Base-by-base conservation (phyloP, 371 early-diverging fungal genomes). In the Nematocida major region DNA sequence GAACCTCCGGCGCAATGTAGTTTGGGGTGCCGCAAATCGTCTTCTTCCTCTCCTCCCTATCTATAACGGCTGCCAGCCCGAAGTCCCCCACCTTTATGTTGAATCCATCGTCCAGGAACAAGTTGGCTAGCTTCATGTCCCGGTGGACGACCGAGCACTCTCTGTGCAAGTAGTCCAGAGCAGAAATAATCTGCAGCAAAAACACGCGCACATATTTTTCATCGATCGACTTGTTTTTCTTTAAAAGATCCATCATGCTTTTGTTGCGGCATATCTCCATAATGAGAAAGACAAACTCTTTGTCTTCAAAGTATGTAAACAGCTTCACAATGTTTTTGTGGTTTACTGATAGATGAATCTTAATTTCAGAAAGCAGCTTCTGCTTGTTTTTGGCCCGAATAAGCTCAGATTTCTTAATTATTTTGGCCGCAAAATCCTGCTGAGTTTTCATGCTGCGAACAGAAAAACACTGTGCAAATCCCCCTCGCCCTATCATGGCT, bases 1-100 rank as follows among this genome's bases (percentile, higher is more conserved):
- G 84, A 34, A 97, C 89, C 82, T 97, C 97, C 0, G 97, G 97
- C 1, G 97, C 96, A 73, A 97, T 91, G 80, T 95, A 97, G 79
- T 96, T 96, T 3, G 96, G 96, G 2, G 98, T 97, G 13, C 98
- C 98, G 80, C 91, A 97, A 49, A 93, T 89, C 0, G 93, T 94
- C 79, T 90, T 90, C 67, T 79, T 82, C 61, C 80, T 82, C 39
- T 79, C 73, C 34, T 73, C 67, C 32, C 73, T 50, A 45, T 57
- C 68, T 39, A 83, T 81, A 45, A 69, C 42, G 2, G 96, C 92
- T 13, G 93, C 90, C 28, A 96, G 82, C 0, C 98, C 96, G 88
- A 97, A 96, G 84, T 97, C 98, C 0, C 94, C 95, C 39, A 97
- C 87, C 82, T 94, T 94, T 66, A 93, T 86, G 65, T 90, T 87